Base-by-base conservation (phyloP, 2,329 filamentous ascomycete species). In the Phyllosticta citriasiana region DNA sequence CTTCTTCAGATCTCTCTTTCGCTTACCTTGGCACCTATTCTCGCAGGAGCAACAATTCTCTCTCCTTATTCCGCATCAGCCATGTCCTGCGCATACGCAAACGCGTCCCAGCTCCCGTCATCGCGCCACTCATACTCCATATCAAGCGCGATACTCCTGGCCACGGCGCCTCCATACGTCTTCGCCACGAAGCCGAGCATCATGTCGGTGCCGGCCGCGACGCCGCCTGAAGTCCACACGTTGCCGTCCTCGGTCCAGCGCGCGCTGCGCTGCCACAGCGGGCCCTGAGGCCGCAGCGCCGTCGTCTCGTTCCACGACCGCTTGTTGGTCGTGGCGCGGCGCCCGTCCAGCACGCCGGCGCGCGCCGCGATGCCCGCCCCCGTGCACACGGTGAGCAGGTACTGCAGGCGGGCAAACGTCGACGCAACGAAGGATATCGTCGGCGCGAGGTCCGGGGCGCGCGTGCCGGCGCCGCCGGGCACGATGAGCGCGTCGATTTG, bases 291-390 rank as follows among this genome's bases (percentile, higher is more conserved):
- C 0, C 81, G 78, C 58, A 78, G 72, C 1, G 73, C 68, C 1
- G 73, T 80, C 8, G 82, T 79, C 64, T 67, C 67, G 26, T 72
- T 70, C 77, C 81, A 88, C 0, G 78, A 77, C 6, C 71, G 71
- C 72, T 89, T 89, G 69, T 89, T 89, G 16, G 83, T 86, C 3
- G 87, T 89, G 3, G 85, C 87, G 16, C 77, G 73, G 63, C 74
- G 77, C 0, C 83, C 82, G 63, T 88, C 79, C 30, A 90, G 69
- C 1, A 88, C 70, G 0, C 86, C 86, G 0, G 84, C 76, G 53
- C 76, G 73, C 0, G 86, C 86, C 0, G 82, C 77, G 4, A 88
- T 71, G 2, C 80, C 80, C 4, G 82, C 77, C 0, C 87, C 87
- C 1, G 85, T 89, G 70, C 87, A 89, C 1, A 89, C 79, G 0